phyloP scores from a whole-genome alignment of 257 asterid genomes.

The Solanum bukasovii region DNA sequence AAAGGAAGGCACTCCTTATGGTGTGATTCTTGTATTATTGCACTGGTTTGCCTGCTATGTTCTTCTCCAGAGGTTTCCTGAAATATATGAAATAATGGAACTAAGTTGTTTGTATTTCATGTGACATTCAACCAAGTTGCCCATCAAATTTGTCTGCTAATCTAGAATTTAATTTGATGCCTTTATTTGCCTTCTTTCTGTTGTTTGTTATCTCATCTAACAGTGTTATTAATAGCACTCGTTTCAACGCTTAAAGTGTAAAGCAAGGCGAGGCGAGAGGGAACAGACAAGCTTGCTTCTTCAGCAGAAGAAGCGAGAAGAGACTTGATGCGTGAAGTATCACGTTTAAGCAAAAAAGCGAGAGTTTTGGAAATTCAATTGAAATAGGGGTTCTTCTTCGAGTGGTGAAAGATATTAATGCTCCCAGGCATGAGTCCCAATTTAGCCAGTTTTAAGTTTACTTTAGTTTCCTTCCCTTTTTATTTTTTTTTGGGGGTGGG shows the following conservation, averaged over 20 bases:
- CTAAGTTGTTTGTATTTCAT: not conserved
- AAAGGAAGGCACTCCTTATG: not conserved
- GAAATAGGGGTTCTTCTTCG: not conserved
- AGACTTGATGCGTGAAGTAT: not conserved
- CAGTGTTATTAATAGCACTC: not conserved
- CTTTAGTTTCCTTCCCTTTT: not conserved
- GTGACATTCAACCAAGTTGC: not conserved
- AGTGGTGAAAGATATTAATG: not conserved
- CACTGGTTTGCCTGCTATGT: not conserved
- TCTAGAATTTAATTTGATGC: not conserved
- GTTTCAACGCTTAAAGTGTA: not conserved
- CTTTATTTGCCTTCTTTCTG: not conserved
- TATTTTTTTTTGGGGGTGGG: accelerated
- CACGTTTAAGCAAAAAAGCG: not conserved
- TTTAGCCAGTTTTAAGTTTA: not conserved
- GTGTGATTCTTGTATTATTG: not conserved
- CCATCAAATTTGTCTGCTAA: not conserved
- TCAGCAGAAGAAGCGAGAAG: not conserved
- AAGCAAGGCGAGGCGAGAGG: not conserved
- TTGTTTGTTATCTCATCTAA: not conserved
- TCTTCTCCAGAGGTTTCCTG: not conserved
- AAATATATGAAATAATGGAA: not conserved
- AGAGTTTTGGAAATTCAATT: not conserved
- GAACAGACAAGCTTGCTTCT: not conserved
- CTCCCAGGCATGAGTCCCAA: not conserved